Conservation (phyloP, 768 basidiomycete species). For the Lentinula detonsa region DNA sequence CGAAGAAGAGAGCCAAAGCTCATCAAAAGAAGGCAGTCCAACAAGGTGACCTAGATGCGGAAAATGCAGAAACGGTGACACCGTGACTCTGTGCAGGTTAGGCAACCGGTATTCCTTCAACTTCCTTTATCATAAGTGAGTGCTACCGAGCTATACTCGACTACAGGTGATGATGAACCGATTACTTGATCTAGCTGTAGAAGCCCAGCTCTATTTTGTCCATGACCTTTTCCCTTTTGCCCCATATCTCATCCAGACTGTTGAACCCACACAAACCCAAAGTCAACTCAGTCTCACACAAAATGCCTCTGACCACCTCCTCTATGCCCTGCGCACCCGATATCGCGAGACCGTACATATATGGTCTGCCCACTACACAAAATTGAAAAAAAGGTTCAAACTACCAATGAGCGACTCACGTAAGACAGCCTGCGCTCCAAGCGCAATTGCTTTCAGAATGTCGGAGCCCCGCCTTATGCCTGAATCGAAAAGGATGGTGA, state of each 20-base stretch:
- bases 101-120: too few species aligned
- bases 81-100: neutral
- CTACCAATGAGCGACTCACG: slow-evolving; percentile 19
- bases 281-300: slow-evolving; percentile 35
- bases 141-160: neutral
- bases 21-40: slow-evolving; percentile 24
- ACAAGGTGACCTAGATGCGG: neutral
- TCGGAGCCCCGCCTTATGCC: slow-evolving; percentile 53
- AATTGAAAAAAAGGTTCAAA: slow-evolving; percentile 29
- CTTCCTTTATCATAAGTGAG: neutral
- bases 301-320: slow-evolving; percentile 36
- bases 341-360: slow-evolving; percentile 43
- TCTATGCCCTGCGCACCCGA: slow-evolving; percentile 43
- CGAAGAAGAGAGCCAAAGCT: slow-evolving; percentile 49
- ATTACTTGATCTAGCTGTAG: neutral
- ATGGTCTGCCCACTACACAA: slow-evolving; percentile 38
- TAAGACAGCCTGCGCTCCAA: slow-evolving; percentile 13
- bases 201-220: neutral
- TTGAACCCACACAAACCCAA: neutral
- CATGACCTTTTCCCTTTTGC: neutral
- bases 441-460: slow-evolving; percentile 47
- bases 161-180: neutral
- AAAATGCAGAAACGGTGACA: neutral
- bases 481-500: slow-evolving; percentile 37
- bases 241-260: neutral